phyloP scores from a whole-genome alignment of 306 rosid species.

The Cicer bijugum region DNA sequence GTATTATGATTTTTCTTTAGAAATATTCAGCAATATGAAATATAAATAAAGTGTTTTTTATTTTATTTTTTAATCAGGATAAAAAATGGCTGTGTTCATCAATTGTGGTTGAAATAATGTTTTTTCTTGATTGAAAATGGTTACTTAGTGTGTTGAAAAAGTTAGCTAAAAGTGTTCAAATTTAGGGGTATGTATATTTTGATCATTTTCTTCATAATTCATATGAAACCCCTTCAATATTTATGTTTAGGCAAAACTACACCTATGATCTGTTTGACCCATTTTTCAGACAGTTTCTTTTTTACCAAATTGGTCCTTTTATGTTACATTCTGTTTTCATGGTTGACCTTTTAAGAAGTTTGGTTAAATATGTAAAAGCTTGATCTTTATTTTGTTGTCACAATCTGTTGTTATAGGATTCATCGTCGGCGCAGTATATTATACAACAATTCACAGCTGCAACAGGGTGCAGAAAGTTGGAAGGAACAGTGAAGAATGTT shows the following conservation, averaged over 20 bases:
- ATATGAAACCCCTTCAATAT: conserved; percentile 6
- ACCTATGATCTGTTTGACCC: no score
- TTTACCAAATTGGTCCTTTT: no score
- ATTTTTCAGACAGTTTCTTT: no score
- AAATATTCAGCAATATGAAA: neutral
- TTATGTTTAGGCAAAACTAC: neutral
- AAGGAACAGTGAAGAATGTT: conserved; percentile 73
- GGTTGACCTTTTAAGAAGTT: no score
- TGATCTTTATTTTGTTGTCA: neutral
- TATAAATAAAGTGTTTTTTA: neutral
- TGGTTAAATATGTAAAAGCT: neutral
- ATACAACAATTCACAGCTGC: conserved; percentile 89
- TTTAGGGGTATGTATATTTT: neutral
- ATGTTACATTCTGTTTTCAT: no score
- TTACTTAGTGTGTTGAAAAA: conserved; percentile 25
- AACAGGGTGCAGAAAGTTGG: conserved; percentile 86
- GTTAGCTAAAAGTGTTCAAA: conserved; percentile 21
- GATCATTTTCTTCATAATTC: conserved; percentile 1
- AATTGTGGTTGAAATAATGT: conserved; percentile 20
- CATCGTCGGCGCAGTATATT: conserved; percentile 83
- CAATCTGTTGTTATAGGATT: conserved; percentile 52
- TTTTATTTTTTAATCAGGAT: no score
- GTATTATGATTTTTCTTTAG: neutral
- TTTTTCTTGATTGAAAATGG: conserved; percentile 30
- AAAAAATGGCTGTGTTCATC: no score